Conservation (phyloP, 306 rosid genomes). For the Quercus rubra region DNA sequence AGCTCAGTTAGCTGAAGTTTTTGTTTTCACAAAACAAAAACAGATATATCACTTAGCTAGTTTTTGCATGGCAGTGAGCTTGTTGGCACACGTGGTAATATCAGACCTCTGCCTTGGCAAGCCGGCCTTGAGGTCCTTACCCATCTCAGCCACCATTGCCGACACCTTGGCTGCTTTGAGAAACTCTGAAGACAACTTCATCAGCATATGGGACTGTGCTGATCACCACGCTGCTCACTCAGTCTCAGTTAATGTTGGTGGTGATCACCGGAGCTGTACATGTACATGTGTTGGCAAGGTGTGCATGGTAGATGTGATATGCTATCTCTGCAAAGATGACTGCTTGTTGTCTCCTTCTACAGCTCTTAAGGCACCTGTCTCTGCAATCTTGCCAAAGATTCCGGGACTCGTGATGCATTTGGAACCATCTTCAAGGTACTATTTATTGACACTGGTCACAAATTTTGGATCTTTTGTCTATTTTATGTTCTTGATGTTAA, state of each 20-base stretch:
- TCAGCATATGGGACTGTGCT: slow-evolving; percentile 75
- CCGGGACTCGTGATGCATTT: slow-evolving; percentile 54
- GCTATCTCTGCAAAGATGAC: slow-evolving; percentile 56
- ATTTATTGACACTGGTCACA: background rate
- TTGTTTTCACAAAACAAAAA: background rate
- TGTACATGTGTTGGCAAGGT: slow-evolving; percentile 73
- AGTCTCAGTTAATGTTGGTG: background rate
- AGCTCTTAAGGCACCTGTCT: slow-evolving; percentile 67
- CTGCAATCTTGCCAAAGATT: slow-evolving; percentile 38
- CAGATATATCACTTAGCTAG: background rate
- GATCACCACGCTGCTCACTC: slow-evolving; percentile 10
- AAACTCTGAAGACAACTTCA: slow-evolving; percentile 54
- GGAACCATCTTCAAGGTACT: slow-evolving; percentile 76
- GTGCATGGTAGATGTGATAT: slow-evolving; percentile 80
- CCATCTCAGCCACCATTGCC: slow-evolving; percentile 60
- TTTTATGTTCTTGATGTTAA: background rate
- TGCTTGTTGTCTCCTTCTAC: slow-evolving; percentile 55
- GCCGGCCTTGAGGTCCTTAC: slow-evolving; percentile 79
- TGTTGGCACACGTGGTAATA: slow-evolving; percentile 56
- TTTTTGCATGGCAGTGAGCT: slow-evolving; percentile 91
- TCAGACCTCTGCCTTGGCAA: slow-evolving; percentile 98
- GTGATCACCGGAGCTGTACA: background rate
- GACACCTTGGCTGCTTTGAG: slow-evolving; percentile 66
- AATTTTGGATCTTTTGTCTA: background rate
- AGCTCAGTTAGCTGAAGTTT: background rate